These are phyloP conservation scores for Inga oerstediana DNA, from an alignment of 306 rosid species.

Conservation along the genomic window DNA sequence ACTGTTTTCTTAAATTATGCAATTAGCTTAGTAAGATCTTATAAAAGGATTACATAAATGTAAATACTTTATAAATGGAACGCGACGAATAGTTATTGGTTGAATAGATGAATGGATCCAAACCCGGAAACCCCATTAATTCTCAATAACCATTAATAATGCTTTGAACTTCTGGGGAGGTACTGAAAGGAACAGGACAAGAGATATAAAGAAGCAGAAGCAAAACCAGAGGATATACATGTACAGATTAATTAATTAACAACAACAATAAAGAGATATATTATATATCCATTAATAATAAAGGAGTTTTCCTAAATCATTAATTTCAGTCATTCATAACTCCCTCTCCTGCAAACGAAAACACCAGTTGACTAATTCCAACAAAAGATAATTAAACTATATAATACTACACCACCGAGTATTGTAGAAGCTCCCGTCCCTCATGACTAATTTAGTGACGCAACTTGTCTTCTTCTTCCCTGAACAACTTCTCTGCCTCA, in stretches of 20 bases:
- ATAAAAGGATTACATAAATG: too few species aligned
- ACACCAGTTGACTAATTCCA: slow-evolving; percentile 1
- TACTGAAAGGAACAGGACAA: not conserved
- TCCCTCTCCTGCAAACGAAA: not conserved
- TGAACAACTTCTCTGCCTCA: slow-evolving; percentile 3
- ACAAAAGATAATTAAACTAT: slow-evolving; percentile 11
- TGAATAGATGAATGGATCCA: too few species aligned
- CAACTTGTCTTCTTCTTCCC: not conserved
- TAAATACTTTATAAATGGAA: too few species aligned
- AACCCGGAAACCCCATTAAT: too few species aligned
- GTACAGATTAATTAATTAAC: not conserved
- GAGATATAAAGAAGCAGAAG: not conserved
- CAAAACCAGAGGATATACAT: not conserved
- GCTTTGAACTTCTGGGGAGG: not conserved
- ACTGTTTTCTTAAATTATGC: too few species aligned
- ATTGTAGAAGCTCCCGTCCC: slow-evolving; percentile 15
- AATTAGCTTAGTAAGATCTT: too few species aligned
- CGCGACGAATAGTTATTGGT: too few species aligned
- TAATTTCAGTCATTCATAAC: not conserved
- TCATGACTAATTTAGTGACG: slow-evolving; percentile 6
- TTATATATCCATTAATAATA: not conserved
- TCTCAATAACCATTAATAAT: too few species aligned
- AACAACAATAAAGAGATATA: not conserved
- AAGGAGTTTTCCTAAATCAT: not conserved
- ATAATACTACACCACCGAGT: not conserved